phyloP scores from a whole-genome alignment of 441 rosid genomes.

The Arabidopsis lyrata region DNA sequence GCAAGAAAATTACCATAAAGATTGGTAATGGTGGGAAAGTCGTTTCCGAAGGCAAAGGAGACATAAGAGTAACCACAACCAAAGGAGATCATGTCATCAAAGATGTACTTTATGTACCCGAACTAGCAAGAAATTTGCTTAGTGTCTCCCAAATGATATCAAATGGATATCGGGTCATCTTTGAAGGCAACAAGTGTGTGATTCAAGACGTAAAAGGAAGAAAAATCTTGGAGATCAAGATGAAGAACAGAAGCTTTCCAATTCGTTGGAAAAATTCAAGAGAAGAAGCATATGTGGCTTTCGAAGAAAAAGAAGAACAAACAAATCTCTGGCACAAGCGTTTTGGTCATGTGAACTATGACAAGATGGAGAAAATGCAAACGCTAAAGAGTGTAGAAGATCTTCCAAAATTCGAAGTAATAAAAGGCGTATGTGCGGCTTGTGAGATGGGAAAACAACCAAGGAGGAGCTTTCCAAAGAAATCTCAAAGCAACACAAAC shows the following conservation, averaged over 20 bases:
- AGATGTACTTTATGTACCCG: too few species aligned
- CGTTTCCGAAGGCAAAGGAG: not conserved
- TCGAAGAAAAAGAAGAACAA: too few species aligned
- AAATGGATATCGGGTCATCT: too few species aligned
- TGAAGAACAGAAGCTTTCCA: too few species aligned
- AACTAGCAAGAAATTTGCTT: too few species aligned
- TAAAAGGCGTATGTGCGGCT: not conserved
- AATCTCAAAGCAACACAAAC: not conserved
- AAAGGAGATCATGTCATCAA: not conserved
- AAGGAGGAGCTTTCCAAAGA: not conserved
- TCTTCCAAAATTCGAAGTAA: not conserved
- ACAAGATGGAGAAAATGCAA: not conserved
- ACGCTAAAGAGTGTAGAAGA: not conserved
- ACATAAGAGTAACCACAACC: not conserved
- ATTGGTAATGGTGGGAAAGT: not conserved
- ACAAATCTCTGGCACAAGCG: not conserved
- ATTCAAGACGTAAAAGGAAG: too few species aligned
- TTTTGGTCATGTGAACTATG: not conserved
- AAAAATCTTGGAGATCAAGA: too few species aligned
- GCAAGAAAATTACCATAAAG: not conserved
- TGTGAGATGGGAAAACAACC: not conserved
- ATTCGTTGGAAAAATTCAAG: too few species aligned
- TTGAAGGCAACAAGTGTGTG: not conserved
- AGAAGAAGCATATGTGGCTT: too few species aligned
- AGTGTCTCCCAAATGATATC: too few species aligned